Percentiles rank a stretch among this genome's conserved stretches.
These are phyloP conservation scores for Fragaria vesca DNA, from an alignment of 306 rosid species.

Conservation along the genomic window DNA sequence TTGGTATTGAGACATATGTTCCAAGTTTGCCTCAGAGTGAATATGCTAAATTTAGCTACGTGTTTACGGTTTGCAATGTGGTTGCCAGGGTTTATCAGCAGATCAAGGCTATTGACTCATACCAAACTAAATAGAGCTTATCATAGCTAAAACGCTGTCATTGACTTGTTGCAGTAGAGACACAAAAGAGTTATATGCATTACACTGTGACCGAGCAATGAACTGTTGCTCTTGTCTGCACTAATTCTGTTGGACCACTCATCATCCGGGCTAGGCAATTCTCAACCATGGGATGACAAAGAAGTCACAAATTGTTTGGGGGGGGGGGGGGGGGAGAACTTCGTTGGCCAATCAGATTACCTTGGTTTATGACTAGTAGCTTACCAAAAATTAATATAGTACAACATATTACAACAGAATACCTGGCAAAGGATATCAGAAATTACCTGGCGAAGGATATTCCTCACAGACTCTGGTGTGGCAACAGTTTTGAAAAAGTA, in stretches of 20 bases:
- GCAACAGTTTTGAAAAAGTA: constrained; percentile 65
- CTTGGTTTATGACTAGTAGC: background rate
- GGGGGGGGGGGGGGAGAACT: background rate
- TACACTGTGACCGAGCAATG: background rate
- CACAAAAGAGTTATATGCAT: background rate
- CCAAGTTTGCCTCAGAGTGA: background rate
- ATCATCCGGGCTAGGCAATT: background rate
- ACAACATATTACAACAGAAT: constrained; percentile 10
- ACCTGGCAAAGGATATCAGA: constrained; percentile 78
- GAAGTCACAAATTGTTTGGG: background rate
- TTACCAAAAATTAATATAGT: background rate
- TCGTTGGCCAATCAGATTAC: background rate
- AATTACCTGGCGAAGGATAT: constrained; percentile 83
- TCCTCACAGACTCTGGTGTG: constrained; percentile 75
- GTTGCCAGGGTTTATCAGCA: background rate
- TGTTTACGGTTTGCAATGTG: background rate
- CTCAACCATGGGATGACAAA: background rate
- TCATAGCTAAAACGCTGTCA: background rate
- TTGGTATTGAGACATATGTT: background rate
- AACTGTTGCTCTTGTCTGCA: background rate
- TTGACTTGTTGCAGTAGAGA: background rate
- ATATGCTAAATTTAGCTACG: background rate
- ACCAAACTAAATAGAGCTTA: background rate
- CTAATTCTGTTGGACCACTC: background rate
- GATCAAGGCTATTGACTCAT: background rate